Evolutionary conservation across 2,329 filamentous ascomycete species (phyloP), one percentile per base, ranked within the genome.

Genomic region (Epichloe aotearoae): DNA sequence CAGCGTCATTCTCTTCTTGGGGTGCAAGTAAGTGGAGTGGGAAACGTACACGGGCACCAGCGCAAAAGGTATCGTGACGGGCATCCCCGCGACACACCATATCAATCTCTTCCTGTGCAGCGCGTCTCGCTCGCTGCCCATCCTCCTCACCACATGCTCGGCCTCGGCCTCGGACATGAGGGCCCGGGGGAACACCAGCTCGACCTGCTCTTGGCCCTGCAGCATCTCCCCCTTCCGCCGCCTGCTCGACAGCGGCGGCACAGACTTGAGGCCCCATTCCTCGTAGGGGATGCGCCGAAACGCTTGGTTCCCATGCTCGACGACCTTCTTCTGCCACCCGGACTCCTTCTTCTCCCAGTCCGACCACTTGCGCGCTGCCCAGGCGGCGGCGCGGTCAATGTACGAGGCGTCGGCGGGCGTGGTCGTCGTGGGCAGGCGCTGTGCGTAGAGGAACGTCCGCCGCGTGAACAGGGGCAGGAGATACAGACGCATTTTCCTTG

Each of bases 191-290:
- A 86, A 97, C 49, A 88, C 71, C 33, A 96, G 76, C 57, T 88
- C 80, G 54, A 88, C 79, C 59, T 79, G 81, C 47, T 81, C 77
- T 56, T 76, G 74, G 38, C 77, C 79, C 49, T 79, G 66, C 20
- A 82, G 66, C 19, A 82, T 61, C 58, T 86, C 80, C 49, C 86
- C 81, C 46, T 77, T 72, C 58, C 79, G 76, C 52, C 82, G 76
- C 57, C 80, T 77, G 52, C 80, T 72, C 41, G 82, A 88, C 58
- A 95, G 73, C 20, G 90, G 84, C 43, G 93, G 93, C 49, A 98
- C 83, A 37, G 88, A 95, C 71, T 97, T 97, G 58, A 98, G 75
- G 0, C 88, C 89, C 93, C 93, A 98, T 83, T 98, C 93, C 69
- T 97, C 87, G 65, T 87, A 96, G 3, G 93, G 87, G 61, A 98